These are phyloP conservation scores for Tilletiaria anomala DNA, from an alignment of 1,284 basidiomycete genomes.

Conservation along the genomic window DNA sequence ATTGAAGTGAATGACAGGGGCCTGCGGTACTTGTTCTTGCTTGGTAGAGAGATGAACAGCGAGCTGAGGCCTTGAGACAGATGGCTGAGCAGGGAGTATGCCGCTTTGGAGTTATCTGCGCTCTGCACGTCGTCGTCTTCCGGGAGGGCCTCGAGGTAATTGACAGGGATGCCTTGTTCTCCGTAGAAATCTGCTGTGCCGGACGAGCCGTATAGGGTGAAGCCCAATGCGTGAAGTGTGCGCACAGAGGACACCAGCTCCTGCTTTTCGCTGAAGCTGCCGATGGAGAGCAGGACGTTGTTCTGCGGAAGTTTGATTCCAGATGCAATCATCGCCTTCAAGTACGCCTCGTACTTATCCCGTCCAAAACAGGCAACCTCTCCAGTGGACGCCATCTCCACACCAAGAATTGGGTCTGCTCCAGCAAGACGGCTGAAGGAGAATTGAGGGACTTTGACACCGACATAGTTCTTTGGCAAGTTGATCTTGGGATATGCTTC, in stretches of 20 bases:
- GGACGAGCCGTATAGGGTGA: constrained; percentile 90
- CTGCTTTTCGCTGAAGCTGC: constrained; percentile 93
- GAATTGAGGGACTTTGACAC: constrained; percentile 97
- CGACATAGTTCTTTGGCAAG: constrained; percentile 82
- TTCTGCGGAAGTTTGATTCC: constrained; percentile 88
- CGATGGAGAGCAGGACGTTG: constrained; percentile 85
- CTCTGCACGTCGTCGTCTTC: constrained; percentile 32
- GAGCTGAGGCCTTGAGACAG: constrained; percentile 32
- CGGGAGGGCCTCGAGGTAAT: constrained; percentile 36
- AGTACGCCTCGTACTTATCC: constrained; percentile 95
- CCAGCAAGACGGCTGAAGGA: constrained; percentile 88
- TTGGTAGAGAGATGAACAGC: constrained; percentile 98
- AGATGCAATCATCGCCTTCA: constrained; percentile 90
- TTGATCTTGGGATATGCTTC: constrained; percentile 76
- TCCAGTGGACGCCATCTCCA: constrained; percentile 99
- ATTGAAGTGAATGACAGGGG: constrained; percentile 94
- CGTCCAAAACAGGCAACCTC: constrained; percentile 96
- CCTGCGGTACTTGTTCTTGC: constrained; percentile 92
- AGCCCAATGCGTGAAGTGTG: constrained; percentile 83
- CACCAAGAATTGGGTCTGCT: constrained; percentile 93
- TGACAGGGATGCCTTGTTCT: constrained; percentile 36
- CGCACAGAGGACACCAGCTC: constrained; percentile 93
- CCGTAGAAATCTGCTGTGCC: constrained; percentile 57
- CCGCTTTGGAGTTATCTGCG: constrained; percentile 29
- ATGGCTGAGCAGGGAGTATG: constrained; percentile 37